phyloP scores from a whole-genome alignment of 2,329 filamentous ascomycete genomes.

The Fusarium tuaranense region DNA sequence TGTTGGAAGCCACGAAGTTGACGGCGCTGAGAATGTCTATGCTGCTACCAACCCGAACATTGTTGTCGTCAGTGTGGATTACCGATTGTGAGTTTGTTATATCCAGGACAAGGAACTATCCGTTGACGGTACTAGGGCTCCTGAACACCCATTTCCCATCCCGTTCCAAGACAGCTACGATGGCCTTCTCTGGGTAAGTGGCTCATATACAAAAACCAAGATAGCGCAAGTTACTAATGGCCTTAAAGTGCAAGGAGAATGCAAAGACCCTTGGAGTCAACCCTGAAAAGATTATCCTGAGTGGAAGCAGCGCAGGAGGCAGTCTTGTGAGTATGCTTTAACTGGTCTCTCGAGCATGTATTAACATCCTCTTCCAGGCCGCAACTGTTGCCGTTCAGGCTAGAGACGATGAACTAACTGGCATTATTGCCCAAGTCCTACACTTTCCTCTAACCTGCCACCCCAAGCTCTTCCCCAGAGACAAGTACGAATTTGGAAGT shows the following conservation, averaged over 20 bases:
- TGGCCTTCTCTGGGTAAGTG: constrained; percentile 37
- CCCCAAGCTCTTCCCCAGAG: constrained; percentile 36
- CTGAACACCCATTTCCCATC: constrained; percentile 37
- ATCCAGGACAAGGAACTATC: too few species aligned
- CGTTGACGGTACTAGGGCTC: constrained; percentile 20
- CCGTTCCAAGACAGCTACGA: constrained; percentile 40
- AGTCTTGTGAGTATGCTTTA: constrained; percentile 28
- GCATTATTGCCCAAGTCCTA: constrained; percentile 36
- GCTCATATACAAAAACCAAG: accelerated
- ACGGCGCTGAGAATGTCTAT: constrained; percentile 39
- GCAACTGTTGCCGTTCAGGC: constrained; percentile 29
- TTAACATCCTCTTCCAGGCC: constrained; percentile 12
- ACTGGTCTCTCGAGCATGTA: too few species aligned
- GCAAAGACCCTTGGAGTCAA: constrained; percentile 24
- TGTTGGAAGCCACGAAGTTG: constrained; percentile 39
- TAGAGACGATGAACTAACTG: constrained; percentile 21
- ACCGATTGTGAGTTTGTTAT: constrained; percentile 26
- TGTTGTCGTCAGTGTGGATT: constrained; percentile 41
- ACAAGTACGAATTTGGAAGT: constrained; percentile 41
- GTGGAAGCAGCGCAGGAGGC: constrained; percentile 38
- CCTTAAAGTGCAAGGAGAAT: constrained; percentile 36
- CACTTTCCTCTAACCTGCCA: constrained; percentile 39
- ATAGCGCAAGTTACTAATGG: neutral
- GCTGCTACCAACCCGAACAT: constrained; percentile 28
- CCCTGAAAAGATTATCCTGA: constrained; percentile 34